phyloP scores from a whole-genome alignment of 768 basidiomycete species.

The Lactifluus echinatus region DNA sequence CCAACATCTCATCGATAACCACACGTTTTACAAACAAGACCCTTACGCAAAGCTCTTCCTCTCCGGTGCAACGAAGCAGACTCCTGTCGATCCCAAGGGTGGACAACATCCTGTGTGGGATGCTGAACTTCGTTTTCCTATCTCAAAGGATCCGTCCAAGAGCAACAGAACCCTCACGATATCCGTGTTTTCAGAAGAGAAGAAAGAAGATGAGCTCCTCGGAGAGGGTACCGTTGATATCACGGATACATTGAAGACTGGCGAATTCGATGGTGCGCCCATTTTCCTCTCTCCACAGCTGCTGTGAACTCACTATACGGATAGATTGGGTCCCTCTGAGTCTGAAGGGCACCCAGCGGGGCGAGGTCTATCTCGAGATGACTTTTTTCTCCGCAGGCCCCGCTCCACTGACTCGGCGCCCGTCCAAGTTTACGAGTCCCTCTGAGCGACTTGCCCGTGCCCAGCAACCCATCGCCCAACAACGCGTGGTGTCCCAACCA shows the following conservation, averaged over 20 bases:
- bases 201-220: conserved; percentile 60
- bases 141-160: conserved; percentile 47
- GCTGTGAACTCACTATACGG: background rate
- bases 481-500: background rate
- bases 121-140: conserved; percentile 70
- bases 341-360: conserved; percentile 55
- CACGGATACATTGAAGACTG: conserved; percentile 66
- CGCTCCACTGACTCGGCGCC: conserved; percentile 32
- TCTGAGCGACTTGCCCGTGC: conserved; percentile 11
- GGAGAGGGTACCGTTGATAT: conserved; percentile 74
- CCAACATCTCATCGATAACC: conserved; percentile 71
- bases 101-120: conserved; percentile 96
- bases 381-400: conserved; percentile 78
- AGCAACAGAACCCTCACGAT: conserved; percentile 60
- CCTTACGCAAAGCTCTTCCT: conserved; percentile 66
- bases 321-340: conserved; percentile 63
- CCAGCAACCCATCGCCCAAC: conserved; percentile 2
- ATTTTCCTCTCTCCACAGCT: background rate
- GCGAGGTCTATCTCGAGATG: conserved; percentile 88
- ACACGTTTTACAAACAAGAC: conserved; percentile 86
- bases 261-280: conserved; percentile 83
- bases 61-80: conserved; percentile 54
- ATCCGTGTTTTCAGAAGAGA: conserved; percentile 75
- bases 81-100: conserved; percentile 69
- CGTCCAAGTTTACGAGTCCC: conserved; percentile 25